phyloP scores from a whole-genome alignment of 805 yeast genomes.

The Yamadazyma olivae region DNA sequence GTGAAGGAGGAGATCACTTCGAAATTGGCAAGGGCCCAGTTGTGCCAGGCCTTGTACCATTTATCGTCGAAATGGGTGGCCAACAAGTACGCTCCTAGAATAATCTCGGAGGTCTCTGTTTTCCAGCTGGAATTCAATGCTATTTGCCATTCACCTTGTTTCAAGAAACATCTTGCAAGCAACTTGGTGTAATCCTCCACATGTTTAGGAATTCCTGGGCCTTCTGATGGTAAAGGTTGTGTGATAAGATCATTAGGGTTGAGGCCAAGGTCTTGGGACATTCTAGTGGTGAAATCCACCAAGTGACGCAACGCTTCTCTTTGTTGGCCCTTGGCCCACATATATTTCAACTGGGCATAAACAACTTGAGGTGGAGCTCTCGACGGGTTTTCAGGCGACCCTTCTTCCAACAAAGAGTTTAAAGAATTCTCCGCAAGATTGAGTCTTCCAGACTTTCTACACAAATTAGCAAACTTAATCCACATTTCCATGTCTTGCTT shows the following conservation, averaged over 20 bases:
- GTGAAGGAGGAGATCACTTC: slow-evolving; percentile 77
- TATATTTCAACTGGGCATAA: slow-evolving; percentile 91
- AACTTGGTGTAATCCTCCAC: slow-evolving; percentile 80
- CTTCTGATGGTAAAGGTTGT: slow-evolving; percentile 74
- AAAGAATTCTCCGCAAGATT: slow-evolving; percentile 91
- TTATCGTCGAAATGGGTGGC: slow-evolving; percentile 92
- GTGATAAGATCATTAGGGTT: slow-evolving; percentile 84
- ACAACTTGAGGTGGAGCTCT: slow-evolving; percentile 96
- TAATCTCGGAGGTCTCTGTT: slow-evolving; percentile 70
- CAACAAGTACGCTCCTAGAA: slow-evolving; percentile 84
- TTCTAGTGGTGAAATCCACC: slow-evolving; percentile 84
- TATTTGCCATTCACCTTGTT: slow-evolving; percentile 98
- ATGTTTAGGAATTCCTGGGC: slow-evolving; percentile 69
- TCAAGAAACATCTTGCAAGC: slow-evolving; percentile 89
- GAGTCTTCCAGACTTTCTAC: slow-evolving; percentile 90
- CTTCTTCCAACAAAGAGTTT: slow-evolving; percentile 73
- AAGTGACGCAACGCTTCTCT: slow-evolving; percentile 82
- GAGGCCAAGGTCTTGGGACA: slow-evolving; percentile 85
- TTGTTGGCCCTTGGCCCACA: slow-evolving; percentile 95
- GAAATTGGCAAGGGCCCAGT: slow-evolving; percentile 98
- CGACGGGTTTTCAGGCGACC: slow-evolving; percentile 59
- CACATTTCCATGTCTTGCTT: slow-evolving; percentile 96
- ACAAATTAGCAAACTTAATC: slow-evolving; percentile 95
- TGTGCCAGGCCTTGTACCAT: slow-evolving; percentile 99
- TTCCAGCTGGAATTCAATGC: slow-evolving; percentile 79